Conservation (phyloP, 1,284 basidiomycete genomes). For the Megacollybia platyphylla region DNA sequence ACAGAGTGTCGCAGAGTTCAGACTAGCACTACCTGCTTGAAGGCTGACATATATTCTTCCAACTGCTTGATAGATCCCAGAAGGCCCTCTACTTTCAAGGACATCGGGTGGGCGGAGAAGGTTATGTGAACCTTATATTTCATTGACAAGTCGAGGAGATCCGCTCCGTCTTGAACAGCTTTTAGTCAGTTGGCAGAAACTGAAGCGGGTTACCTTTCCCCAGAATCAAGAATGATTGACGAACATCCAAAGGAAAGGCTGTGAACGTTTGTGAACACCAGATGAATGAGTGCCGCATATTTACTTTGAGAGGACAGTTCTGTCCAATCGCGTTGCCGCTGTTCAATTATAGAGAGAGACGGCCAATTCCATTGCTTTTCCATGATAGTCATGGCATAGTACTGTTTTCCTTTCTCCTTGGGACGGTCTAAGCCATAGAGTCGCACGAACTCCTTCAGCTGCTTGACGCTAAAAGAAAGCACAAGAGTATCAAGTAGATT, state of each 20-base stretch:
- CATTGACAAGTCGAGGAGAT: slow-evolving; percentile 44
- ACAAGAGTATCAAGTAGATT: slow-evolving; percentile 34
- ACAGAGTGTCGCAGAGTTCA: slow-evolving; percentile 3
- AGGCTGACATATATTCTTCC: slow-evolving; percentile 24
- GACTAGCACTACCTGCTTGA: slow-evolving; percentile 31
- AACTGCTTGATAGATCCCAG: slow-evolving; percentile 32
- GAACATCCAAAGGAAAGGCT: slow-evolving; percentile 47
- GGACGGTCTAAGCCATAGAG: slow-evolving; percentile 25
- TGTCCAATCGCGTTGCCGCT: slow-evolving; percentile 35
- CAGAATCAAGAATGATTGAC: slow-evolving; percentile 56
- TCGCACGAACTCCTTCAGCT: slow-evolving; percentile 41
- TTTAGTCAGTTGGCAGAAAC: slow-evolving; percentile 3
- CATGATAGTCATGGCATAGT: slow-evolving; percentile 44
- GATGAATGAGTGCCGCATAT: slow-evolving; percentile 2
- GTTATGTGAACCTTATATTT: slow-evolving; percentile 50
- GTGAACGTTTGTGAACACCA: slow-evolving; percentile 5
- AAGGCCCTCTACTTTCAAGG: slow-evolving; percentile 46
- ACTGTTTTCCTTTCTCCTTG: slow-evolving; percentile 17
- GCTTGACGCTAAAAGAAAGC: slow-evolving; percentile 50
- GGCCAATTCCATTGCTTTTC: slow-evolving; percentile 60
- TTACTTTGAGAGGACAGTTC: slow-evolving; percentile 36
- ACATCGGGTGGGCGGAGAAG: slow-evolving; percentile 39
- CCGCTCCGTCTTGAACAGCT: slow-evolving; percentile 42
- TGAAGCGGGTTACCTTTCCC: slow-evolving; percentile 35
- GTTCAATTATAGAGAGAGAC: slow-evolving; percentile 37